phyloP scores from a whole-genome alignment of 805 yeast genomes.

The Myxozyma melibiosi region DNA sequence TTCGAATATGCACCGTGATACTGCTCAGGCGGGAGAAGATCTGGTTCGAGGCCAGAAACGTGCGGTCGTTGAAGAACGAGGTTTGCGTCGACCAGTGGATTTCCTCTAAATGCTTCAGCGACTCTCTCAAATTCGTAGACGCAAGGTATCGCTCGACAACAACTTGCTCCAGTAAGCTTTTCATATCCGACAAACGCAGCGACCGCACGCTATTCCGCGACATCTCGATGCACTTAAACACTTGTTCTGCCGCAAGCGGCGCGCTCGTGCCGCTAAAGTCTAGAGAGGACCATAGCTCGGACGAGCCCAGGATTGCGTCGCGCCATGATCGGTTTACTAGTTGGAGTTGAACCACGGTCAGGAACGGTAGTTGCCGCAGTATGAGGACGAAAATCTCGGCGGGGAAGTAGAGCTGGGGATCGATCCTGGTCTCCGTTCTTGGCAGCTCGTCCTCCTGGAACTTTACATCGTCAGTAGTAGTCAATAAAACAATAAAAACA shows the following conservation, averaged over 20 bases:
- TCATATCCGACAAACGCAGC: not conserved
- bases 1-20: constrained; percentile 12
- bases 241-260: not conserved
- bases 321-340: constrained; percentile 12
- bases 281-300: constrained; percentile 10
- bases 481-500: no score
- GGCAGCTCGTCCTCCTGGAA: no score
- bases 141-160: constrained; percentile 1
- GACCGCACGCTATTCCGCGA: not conserved
- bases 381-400: constrained; percentile 14
- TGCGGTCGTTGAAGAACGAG: not conserved
- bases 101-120: not conserved
- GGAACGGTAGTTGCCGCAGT: constrained; percentile 11
- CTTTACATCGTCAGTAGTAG: no score
- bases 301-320: constrained; percentile 5
- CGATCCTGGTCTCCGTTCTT: not conserved
- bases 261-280: constrained; percentile 5
- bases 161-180: not conserved
- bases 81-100: not conserved
- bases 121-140: not conserved
- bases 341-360: constrained; percentile 9
- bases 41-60: not conserved
- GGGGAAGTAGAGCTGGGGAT: constrained; percentile 7
- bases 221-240: not conserved
- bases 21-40: constrained; percentile 2